These are phyloP conservation scores for Linnemannia zychae DNA, from an alignment of 192 early-diverging fungal species.

Conservation along the genomic window DNA sequence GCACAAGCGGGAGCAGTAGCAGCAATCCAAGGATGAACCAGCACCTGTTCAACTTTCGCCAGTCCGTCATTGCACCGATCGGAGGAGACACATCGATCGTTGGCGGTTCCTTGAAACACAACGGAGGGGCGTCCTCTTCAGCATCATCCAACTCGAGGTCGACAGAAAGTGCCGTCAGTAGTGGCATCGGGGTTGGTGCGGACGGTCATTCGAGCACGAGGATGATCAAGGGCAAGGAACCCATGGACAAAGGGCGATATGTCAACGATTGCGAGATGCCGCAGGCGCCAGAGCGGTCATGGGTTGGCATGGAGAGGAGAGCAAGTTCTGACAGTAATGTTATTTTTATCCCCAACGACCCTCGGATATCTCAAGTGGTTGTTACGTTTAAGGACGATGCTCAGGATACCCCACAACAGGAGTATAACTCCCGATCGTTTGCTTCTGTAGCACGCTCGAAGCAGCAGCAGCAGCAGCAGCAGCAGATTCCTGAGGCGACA, in stretches of 20 bases:
- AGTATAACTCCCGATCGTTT: background rate
- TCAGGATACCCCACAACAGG: background rate
- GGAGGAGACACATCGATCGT: background rate
- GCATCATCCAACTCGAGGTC: background rate
- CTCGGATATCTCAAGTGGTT: slow-evolving; percentile 35
- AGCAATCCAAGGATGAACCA: slow-evolving; percentile 20
- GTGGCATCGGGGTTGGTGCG: background rate
- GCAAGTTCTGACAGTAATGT: background rate
- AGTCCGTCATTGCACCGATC: slow-evolving; percentile 37
- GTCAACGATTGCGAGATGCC: background rate
- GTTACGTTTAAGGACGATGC: slow-evolving; percentile 30
- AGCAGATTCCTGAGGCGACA: slow-evolving; percentile 14
- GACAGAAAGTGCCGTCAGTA: background rate
- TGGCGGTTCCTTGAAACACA: background rate
- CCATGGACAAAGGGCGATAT: background rate
- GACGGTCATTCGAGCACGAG: background rate
- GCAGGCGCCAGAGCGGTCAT: slow-evolving; percentile 21
- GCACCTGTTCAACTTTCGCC: slow-evolving; percentile 37
- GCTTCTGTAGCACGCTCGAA: background rate
- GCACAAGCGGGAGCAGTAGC: background rate
- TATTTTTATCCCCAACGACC: slow-evolving; percentile 28
- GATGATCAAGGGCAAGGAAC: slow-evolving; percentile 19
- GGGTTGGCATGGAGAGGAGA: slow-evolving; percentile 4
- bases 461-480: background rate
- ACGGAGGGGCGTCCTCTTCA: background rate